Evolutionary conservation across 2,329 filamentous ascomycete genomes (phyloP).

Genomic region (Stemphylium beticola): DNA sequence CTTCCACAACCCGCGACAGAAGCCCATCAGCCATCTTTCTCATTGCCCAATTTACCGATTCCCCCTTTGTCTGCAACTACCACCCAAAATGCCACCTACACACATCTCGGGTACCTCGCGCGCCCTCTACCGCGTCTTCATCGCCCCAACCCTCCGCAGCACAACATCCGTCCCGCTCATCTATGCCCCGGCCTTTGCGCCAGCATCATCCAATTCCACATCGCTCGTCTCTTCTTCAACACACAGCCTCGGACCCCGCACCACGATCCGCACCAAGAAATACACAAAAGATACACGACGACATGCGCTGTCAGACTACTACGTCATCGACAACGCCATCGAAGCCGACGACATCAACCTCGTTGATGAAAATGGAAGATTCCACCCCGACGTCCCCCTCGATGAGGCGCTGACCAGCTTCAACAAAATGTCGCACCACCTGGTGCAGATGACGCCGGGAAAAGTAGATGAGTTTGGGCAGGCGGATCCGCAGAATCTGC

Average conservation of each 20-base stretch:
- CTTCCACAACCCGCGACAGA: not conserved
- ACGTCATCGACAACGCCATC: constrained; percentile 59
- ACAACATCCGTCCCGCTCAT: constrained; percentile 24
- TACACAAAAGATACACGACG: constrained; percentile 40
- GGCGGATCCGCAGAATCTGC: constrained; percentile 52
- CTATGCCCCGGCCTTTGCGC: constrained; percentile 27
- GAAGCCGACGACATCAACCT: constrained; percentile 51
- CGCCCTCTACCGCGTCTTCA: constrained; percentile 54
- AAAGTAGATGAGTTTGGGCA: constrained; percentile 27
- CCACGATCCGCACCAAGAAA: constrained; percentile 24
- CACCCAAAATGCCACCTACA: constrained; percentile 33
- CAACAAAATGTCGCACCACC: constrained; percentile 57
- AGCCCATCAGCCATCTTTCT: not conserved
- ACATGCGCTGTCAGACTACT: constrained; percentile 48
- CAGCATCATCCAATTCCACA: constrained; percentile 11
- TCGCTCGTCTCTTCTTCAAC: constrained; percentile 7
- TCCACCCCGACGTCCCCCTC: constrained; percentile 41
- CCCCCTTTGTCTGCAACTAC: too few species aligned
- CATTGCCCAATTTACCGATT: not conserved
- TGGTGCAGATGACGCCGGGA: constrained; percentile 56
- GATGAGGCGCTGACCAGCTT: constrained; percentile 52
- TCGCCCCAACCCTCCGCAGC: constrained; percentile 43
- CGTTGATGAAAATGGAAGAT: constrained; percentile 50
- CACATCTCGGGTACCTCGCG: constrained; percentile 46
- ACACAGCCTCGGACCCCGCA: constrained; percentile 16